Conservation (phyloP, 345 rosid genomes). For the Alliaria petiolata region DNA sequence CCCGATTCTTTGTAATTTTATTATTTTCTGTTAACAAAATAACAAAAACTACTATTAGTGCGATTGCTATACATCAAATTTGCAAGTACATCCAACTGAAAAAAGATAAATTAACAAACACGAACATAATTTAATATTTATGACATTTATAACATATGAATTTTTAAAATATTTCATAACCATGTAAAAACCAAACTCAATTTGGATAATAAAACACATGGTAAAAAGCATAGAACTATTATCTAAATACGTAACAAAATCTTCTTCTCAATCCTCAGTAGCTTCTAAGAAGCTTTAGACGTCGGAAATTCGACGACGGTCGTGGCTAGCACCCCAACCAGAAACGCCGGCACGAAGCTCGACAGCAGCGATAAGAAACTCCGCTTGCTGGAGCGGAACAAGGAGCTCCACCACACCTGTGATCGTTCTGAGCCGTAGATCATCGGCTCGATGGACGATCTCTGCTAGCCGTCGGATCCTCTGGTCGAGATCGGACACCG, state of each 20-base stretch:
- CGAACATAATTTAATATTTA: background rate
- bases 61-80: background rate
- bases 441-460: slow-evolving; percentile 58
- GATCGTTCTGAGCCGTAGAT: slow-evolving; percentile 59
- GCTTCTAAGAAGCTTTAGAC: background rate
- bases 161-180: background rate
- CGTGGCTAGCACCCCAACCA: slow-evolving; percentile 55
- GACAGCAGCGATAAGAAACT: slow-evolving; percentile 65
- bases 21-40: background rate
- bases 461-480: slow-evolving; percentile 44
- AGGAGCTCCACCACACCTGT: slow-evolving; percentile 51
- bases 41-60: slow-evolving; percentile 11
- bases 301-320: slow-evolving; percentile 34
- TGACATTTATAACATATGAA: background rate
- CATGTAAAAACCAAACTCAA: slow-evolving; percentile 26
- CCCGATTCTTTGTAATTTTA: background rate
- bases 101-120: background rate
- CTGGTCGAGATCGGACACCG: slow-evolving; percentile 23
- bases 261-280: background rate
- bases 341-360: slow-evolving; percentile 73
- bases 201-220: slow-evolving; percentile 22
- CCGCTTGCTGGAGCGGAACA: slow-evolving; percentile 62
- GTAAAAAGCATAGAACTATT: slow-evolving; percentile 8
- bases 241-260: background rate
- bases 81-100: background rate